Evolutionary conservation across 768 basidiomycete genomes (phyloP).

Genomic region (Russula earlei): DNA sequence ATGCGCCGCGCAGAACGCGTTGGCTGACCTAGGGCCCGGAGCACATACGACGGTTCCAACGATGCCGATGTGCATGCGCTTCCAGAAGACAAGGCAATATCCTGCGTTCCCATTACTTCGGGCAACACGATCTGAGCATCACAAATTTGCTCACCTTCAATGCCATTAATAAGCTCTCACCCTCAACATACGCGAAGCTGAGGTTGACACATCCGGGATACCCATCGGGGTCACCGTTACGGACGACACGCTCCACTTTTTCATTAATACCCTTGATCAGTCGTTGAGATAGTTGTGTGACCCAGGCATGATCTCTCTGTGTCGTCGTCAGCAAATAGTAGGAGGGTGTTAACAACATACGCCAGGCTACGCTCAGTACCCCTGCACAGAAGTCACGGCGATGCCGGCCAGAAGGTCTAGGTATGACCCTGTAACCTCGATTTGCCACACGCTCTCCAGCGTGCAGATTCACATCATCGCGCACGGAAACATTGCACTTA

Average conservation of each 20-base stretch:
- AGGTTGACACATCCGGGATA: conserved; percentile 96
- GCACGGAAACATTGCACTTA: conserved; percentile 38
- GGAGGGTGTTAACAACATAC: conserved; percentile 5
- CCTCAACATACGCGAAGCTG: conserved; percentile 94
- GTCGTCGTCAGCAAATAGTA: conserved; percentile 23
- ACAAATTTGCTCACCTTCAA: conserved; percentile 57
- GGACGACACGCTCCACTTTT: conserved; percentile 81
- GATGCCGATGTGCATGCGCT: conserved; percentile 98
- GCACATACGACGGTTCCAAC: conserved; percentile 94
- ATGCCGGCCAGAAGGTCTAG: conserved; percentile 38
- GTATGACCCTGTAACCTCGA: conserved; percentile 39
- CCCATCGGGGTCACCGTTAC: conserved; percentile 87
- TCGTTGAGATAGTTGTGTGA: conserved; percentile 68
- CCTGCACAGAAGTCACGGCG: conserved; percentile 76
- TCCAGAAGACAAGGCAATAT: conserved; percentile 94
- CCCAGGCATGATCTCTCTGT: conserved; percentile 71
- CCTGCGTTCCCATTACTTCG: conserved; percentile 37
- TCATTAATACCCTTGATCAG: conserved; percentile 74
- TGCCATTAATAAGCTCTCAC: conserved; percentile 95
- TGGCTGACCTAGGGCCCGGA: conserved; percentile 76
- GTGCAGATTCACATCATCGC: conserved; percentile 29
- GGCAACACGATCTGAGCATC: background rate
- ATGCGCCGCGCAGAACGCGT: background rate
- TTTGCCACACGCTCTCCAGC: conserved; percentile 25
- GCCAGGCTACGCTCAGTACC: conserved; percentile 62